A percentile compares a stretch with the other conserved stretches of the same genome.
These are phyloP conservation scores for Globisporangium spiculum DNA, from an alignment of 352 stramenopile genomes.

Conservation along the genomic window DNA sequence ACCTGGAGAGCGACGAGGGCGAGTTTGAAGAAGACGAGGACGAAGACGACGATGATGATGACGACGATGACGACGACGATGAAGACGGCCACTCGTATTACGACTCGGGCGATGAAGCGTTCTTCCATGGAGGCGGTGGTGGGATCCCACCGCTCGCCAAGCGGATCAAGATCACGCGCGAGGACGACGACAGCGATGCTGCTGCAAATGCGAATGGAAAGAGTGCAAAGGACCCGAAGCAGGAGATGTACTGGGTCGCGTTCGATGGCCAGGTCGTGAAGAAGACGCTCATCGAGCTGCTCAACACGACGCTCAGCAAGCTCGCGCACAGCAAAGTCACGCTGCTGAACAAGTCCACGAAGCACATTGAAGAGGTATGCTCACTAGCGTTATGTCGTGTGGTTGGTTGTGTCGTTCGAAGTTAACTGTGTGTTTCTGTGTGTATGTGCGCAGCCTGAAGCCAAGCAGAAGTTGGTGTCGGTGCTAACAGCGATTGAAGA, in stretches of 20 bases:
- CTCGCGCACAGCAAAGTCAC: conserved; percentile 29
- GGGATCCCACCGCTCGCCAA: conserved; percentile 36
- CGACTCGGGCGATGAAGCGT: conserved; percentile 55
- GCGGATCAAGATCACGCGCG: conserved; percentile 44
- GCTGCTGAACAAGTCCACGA: conserved; percentile 29
- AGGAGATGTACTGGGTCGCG: conserved; percentile 63
- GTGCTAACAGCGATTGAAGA: conserved; percentile 11
- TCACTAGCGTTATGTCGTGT: not conserved
- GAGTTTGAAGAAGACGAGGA: conserved; percentile 20
- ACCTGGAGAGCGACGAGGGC: conserved; percentile 16
- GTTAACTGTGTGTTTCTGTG: not conserved
- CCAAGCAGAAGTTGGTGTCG: conserved; percentile 16
- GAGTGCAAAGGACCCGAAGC: conserved; percentile 18
- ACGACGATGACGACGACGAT: conserved; percentile 48
- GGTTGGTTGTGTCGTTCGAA: not conserved
- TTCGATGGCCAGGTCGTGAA: conserved; percentile 61
- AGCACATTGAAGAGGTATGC: conserved; percentile 19
- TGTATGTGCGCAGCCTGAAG: conserved; percentile 7
- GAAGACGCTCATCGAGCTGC: conserved; percentile 57
- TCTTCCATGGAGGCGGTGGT: conserved; percentile 18
- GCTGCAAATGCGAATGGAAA: not conserved
- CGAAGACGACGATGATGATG: conserved; percentile 41
- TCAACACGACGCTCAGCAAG: conserved; percentile 43
- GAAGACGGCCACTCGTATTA: conserved; percentile 41
- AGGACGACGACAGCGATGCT: conserved; percentile 19